Conservation (phyloP, 208 protist species). For the Leishmania turanica region DNA sequence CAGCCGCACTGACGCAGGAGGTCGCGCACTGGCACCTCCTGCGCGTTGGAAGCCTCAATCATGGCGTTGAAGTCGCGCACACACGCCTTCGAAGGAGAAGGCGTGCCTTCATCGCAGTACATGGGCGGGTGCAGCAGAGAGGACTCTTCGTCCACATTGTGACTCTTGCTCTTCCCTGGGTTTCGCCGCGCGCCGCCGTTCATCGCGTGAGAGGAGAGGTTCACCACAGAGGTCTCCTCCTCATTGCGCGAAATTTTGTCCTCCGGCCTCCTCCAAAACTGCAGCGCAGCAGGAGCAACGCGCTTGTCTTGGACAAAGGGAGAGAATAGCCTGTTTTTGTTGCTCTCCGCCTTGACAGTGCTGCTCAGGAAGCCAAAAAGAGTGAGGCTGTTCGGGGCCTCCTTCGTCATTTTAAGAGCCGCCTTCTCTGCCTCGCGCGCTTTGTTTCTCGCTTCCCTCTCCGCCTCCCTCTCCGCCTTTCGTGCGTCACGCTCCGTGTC, state of each 20-base stretch:
- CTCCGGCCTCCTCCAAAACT: conserved; percentile 55
- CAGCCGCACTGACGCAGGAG: conserved; percentile 50
- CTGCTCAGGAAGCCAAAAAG: conserved; percentile 72
- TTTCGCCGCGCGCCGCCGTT: conserved; percentile 1
- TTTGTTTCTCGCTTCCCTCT: conserved; percentile 26
- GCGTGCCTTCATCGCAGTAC: conserved; percentile 14
- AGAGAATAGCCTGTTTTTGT: conserved; percentile 70
- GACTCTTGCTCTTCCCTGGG: conserved; percentile 10
- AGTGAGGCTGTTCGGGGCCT: conserved; percentile 39
- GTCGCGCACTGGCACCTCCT: conserved; percentile 7
- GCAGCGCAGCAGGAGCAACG: conserved; percentile 56
- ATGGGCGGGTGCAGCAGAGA: conserved; percentile 63
- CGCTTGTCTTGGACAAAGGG: conserved; percentile 84
- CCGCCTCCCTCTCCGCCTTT: conserved; percentile 25
- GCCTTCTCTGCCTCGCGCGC: conserved; percentile 26
- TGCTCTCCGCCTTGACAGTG: conserved; percentile 27
- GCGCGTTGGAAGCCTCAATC: conserved; percentile 51
- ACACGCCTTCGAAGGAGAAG: conserved; percentile 1
- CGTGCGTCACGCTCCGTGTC: conserved; percentile 27
- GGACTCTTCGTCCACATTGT: conserved; percentile 42
- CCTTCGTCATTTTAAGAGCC: conserved; percentile 16
- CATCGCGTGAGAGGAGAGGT: conserved; percentile 1
- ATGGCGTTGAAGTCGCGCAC: conserved; percentile 46
- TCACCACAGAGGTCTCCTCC: conserved; percentile 29
- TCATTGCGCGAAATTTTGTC: conserved; percentile 1